These are phyloP conservation scores for Candida peoriensis DNA, from an alignment of 805 yeast genomes.

Conservation along the genomic window DNA sequence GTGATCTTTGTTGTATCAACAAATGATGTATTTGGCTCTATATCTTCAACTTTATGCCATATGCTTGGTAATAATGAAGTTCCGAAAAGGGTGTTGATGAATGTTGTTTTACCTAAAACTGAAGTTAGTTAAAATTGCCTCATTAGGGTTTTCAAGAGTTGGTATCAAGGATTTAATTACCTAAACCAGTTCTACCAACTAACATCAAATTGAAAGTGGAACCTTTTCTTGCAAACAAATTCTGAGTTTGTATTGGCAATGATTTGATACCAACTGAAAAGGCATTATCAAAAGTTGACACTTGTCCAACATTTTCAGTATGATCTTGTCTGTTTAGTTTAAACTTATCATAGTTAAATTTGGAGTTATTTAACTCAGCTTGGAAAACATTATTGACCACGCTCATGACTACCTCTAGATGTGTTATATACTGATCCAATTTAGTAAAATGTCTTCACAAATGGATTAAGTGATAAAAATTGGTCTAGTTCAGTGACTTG, in stretches of 20 bases:
- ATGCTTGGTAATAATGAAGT: conserved; percentile 35
- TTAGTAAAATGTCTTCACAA: no score
- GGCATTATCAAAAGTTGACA: conserved; percentile 5
- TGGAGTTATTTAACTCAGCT: no score
- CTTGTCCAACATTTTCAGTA: no score
- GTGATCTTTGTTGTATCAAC: conserved; percentile 29
- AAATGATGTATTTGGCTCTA: conserved; percentile 34
- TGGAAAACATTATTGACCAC: no score
- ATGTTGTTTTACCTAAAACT: conserved; percentile 59
- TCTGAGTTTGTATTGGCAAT: conserved; percentile 27
- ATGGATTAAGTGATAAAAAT: no score
- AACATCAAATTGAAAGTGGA: conserved; percentile 76
- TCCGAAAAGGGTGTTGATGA: conserved; percentile 75
- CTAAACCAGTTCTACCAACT: conserved; percentile 83
- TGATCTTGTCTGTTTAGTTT: no score
- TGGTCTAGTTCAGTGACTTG: no score
- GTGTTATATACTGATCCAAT: no score
- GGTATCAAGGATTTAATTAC: conserved; percentile 33
- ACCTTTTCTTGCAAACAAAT: conserved; percentile 44
- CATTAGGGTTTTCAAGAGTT: background rate
- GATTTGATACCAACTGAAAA: conserved; percentile 22
- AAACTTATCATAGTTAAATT: no score
- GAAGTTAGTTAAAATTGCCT: no score
- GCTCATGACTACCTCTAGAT: no score
- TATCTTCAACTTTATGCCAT: conserved; percentile 36